These are phyloP conservation scores for Trypanosomatidae sp. DNA, from an alignment of 208 protist genomes.

Conservation along the genomic window DNA sequence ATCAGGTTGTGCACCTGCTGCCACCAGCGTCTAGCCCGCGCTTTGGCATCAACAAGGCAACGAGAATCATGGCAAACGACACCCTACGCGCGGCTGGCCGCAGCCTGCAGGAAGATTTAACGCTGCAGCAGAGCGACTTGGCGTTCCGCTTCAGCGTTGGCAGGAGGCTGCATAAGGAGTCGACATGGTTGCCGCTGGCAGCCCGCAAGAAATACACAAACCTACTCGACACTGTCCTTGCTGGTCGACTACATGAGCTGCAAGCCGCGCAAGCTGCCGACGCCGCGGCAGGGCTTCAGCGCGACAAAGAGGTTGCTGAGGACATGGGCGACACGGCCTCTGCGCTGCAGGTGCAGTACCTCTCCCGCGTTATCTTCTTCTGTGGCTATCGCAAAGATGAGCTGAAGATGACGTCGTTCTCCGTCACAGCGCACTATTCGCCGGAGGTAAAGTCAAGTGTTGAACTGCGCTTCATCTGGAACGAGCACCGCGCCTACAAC, in stretches of 20 bases:
- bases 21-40: constrained; percentile 47
- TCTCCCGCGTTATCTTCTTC: constrained; percentile 42
- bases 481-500: constrained; percentile 70
- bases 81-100: constrained; percentile 13
- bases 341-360: constrained; percentile 26
- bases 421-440: constrained; percentile 37
- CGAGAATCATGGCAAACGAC: constrained; percentile 21
- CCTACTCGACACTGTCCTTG: constrained; percentile 1
- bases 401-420: constrained; percentile 57
- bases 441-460: constrained; percentile 18
- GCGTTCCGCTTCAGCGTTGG: constrained; percentile 67
- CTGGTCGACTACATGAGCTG: background rate
- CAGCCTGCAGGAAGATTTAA: constrained; percentile 4
- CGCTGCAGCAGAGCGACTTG: constrained; percentile 38
- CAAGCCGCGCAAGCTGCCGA: constrained; percentile 3
- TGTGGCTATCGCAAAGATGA: constrained; percentile 68
- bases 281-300: background rate
- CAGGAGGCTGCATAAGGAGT: constrained; percentile 57
- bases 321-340: background rate
- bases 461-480: constrained; percentile 57
- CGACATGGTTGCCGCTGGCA: constrained; percentile 70
- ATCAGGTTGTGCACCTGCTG: constrained; percentile 40
- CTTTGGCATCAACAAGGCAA: constrained; percentile 55
- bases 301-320: constrained; percentile 1
- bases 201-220: constrained; percentile 16